Conservation (phyloP, 106 monocot species). For the Acorus calamus region DNA sequence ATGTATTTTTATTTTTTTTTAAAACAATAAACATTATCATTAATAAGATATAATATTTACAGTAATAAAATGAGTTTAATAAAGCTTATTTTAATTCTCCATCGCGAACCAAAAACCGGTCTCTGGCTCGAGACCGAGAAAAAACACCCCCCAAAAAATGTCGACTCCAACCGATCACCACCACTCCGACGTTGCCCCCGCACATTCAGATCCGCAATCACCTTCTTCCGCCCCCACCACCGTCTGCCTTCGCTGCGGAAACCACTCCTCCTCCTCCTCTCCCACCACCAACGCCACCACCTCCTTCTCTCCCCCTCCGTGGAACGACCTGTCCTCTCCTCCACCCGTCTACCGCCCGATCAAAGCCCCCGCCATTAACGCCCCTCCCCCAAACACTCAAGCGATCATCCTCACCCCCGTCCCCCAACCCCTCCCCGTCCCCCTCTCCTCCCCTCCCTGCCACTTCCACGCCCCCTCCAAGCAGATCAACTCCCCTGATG, state of each 20-base stretch:
- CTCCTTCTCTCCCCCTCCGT: neutral
- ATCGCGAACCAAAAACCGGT: too few relatives aligned
- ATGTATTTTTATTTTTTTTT: too few relatives aligned
- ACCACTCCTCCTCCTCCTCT: slow-evolving; percentile 14
- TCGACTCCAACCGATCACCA: neutral
- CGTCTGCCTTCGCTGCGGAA: slow-evolving; percentile 45
- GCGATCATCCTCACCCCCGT: slow-evolving; percentile 77
- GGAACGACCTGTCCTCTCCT: slow-evolving; percentile 21
- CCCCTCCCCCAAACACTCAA: slow-evolving; percentile 40
- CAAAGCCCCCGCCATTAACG: slow-evolving; percentile 82
- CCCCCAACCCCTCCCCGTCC: slow-evolving; percentile 72
- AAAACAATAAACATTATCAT: too few relatives aligned
- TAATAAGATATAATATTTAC: too few relatives aligned
- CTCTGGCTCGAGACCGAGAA: neutral
- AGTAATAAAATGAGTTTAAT: too few relatives aligned
- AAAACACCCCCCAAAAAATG: neutral
- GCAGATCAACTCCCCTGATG: slow-evolving; percentile 55
- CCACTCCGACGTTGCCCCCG: neutral
- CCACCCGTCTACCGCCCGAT: slow-evolving; percentile 84
- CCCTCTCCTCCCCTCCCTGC: slow-evolving; percentile 28
- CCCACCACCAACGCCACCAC: slow-evolving; percentile 14
- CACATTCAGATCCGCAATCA: too few relatives aligned
- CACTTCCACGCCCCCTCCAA: slow-evolving; percentile 50
- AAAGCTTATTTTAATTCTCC: too few relatives aligned
- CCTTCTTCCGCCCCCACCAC: neutral